Base-by-base conservation (phyloP, 2,329 filamentous ascomycete species). In the Talaromyces atroroseus region DNA sequence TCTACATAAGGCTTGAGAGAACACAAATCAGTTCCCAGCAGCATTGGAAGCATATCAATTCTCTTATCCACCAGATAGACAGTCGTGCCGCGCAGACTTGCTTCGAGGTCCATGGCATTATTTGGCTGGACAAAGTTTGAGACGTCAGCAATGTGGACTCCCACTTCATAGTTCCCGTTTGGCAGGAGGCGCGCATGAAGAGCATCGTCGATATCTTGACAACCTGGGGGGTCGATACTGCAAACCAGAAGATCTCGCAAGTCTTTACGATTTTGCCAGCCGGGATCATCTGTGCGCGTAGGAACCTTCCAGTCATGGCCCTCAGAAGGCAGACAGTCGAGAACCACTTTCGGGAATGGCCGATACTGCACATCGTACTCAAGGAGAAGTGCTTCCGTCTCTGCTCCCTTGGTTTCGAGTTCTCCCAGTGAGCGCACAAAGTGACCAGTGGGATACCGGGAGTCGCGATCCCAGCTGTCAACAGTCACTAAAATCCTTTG, bases 31-130 rank as follows among this genome's bases (percentile, higher is more conserved):
- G 94, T 99, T 57, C 94, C 94, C 12, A 99, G 85, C 32, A 99
- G 85, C 81, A 91, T 92, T 1, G 95, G 95, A 71, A 99, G 81
- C 95, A 99, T 99, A 78, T 99, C 95, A 66, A 99, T 99, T 65
- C 94, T 91, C 80, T 99, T 99, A 74, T 99, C 94, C 2, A 99
- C 94, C 16, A 99, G 80, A 70, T 99, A 99, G 26, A 99, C 94
- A 0, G 92, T 97, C 4, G 94, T 97, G 60, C 94, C 94, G 65
- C 94, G 87, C 67, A 95, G 84, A 68, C 90, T 94, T 2, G 94
- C 94, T 75, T 99, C 94, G 49, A 86, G 83, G 70, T 99, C 95
- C 94, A 99, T 99, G 54, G 94, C 88, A 67, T 92, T 99, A 71
- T 89, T 91, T 24, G 95, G 92, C 74, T 94, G 95, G 66, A 99